Percentiles rank a stretch among this genome's conserved stretches.
These are phyloP conservation scores for Boletus vinaceobasis DNA, from an alignment of 768 basidiomycete genomes.

Conservation along the genomic window DNA sequence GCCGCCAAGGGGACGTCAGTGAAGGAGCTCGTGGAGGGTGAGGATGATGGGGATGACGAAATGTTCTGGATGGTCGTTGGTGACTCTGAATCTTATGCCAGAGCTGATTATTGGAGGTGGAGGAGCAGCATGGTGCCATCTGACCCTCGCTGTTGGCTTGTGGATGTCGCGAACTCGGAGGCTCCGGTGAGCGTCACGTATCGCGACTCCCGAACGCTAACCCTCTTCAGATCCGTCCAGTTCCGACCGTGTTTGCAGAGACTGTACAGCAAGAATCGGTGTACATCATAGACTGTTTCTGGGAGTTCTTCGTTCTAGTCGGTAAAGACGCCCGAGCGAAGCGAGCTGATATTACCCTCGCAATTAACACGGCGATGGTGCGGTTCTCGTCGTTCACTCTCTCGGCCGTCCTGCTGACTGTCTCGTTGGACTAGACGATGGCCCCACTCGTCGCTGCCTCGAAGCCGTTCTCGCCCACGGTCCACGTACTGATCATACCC, in stretches of 20 bases:
- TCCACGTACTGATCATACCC: conserved; percentile 72
- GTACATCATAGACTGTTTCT: conserved; percentile 69
- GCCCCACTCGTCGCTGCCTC: conserved; percentile 46
- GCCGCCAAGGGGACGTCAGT: conserved; percentile 37
- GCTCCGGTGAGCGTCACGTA: conserved; percentile 39
- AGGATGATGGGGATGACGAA: conserved; percentile 59
- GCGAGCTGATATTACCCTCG: conserved; percentile 59
- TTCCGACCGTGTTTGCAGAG: conserved; percentile 44
- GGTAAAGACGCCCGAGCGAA: conserved; percentile 61
- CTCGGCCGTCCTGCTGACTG: background rate
- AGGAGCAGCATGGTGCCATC: conserved; percentile 38
- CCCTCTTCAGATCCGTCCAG: conserved; percentile 40
- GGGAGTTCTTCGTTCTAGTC: conserved; percentile 78
- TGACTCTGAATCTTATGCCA: conserved; percentile 63
- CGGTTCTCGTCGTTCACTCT: conserved; percentile 6
- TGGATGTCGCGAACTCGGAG: conserved; percentile 38
- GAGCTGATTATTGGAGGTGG: conserved; percentile 84
- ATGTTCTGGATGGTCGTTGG: conserved; percentile 88
- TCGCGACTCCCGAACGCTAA: conserved; percentile 1
- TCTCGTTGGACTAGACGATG: conserved; percentile 42
- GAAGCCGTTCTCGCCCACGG: conserved; percentile 67
- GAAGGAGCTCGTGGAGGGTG: conserved; percentile 62
- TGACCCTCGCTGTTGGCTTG: conserved; percentile 59
- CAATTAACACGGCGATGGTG: conserved; percentile 56
- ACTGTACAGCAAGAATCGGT: conserved; percentile 42